phyloP scores from a whole-genome alignment of 139 green algal genomes.

The Chlamydomonas sp. region DNA sequence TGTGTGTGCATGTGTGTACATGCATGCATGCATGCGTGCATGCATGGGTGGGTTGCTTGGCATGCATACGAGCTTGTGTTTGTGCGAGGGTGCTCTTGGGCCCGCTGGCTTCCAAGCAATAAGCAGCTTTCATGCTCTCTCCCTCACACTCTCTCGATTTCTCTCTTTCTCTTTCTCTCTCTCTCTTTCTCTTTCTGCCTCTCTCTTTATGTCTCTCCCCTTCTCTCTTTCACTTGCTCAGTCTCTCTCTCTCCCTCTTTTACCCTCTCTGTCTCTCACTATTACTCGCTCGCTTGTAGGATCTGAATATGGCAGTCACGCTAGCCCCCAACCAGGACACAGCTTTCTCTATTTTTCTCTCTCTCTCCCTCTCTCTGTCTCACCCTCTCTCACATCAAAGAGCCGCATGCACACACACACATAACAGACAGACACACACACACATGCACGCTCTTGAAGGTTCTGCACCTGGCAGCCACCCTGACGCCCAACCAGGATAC shows the following conservation, averaged over 20 bases:
- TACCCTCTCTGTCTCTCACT: background rate
- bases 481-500: background rate
- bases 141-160: background rate
- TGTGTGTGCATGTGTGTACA: too few species aligned
- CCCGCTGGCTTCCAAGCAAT: background rate
- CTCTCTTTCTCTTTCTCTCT: too few species aligned
- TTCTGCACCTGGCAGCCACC: background rate
- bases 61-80: background rate
- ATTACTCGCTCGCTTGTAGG: background rate
- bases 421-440: background rate
- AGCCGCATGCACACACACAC: too few species aligned
- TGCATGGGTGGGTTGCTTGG: background rate
- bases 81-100: background rate
- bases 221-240: background rate
- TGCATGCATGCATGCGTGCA: background rate
- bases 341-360: background rate
- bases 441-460: background rate
- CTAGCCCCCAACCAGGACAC: background rate
- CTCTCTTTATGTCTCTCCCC: background rate
- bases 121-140: background rate
- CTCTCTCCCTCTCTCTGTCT: too few species aligned
- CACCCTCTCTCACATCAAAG: too few species aligned
- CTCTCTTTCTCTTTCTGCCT: background rate
- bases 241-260: background rate
- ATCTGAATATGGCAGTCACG: conserved; percentile 10